Evolutionary conservation across 306 rosid species (phyloP).

Genomic region (Hippophae tibetana): DNA sequence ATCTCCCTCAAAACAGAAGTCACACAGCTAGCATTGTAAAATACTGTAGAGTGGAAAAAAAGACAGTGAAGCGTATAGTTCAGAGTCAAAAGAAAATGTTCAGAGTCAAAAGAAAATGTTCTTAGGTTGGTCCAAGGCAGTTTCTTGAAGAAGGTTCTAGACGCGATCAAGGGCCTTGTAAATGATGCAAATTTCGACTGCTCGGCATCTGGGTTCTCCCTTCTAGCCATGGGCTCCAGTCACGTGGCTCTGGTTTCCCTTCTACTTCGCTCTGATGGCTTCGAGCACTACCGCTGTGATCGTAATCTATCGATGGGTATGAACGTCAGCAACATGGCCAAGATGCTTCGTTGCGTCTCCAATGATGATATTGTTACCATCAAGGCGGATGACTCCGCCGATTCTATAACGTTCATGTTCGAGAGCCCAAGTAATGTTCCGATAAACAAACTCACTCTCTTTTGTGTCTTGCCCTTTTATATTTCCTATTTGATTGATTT

Average conservation of each 20-base stretch:
- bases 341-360: slow-evolving; percentile 51
- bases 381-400: slow-evolving; percentile 61
- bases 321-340: slow-evolving; percentile 55
- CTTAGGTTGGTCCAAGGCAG: slow-evolving; percentile 16
- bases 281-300: slow-evolving; percentile 62
- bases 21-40: too few species aligned
- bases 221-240: slow-evolving; percentile 64
- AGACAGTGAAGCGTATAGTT: background rate
- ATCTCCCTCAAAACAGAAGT: too few species aligned
- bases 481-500: background rate
- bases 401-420: slow-evolving; percentile 54
- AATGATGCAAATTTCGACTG: slow-evolving; percentile 53
- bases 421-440: slow-evolving; percentile 47
- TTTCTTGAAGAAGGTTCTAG: slow-evolving; percentile 19
- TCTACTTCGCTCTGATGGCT: slow-evolving; percentile 56
- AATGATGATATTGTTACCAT: slow-evolving; percentile 50
- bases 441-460: too few species aligned
- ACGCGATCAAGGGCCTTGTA: slow-evolving; percentile 43
- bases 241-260: slow-evolving; percentile 46
- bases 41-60: too few species aligned
- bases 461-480: background rate
- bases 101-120: slow-evolving; percentile 3
- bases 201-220: slow-evolving; percentile 36
- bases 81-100: slow-evolving; percentile 3
- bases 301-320: slow-evolving; percentile 55